These are phyloP conservation scores for Penicillium sp. DNA, from an alignment of 2,329 filamentous ascomycete species.

Conservation along the genomic window DNA sequence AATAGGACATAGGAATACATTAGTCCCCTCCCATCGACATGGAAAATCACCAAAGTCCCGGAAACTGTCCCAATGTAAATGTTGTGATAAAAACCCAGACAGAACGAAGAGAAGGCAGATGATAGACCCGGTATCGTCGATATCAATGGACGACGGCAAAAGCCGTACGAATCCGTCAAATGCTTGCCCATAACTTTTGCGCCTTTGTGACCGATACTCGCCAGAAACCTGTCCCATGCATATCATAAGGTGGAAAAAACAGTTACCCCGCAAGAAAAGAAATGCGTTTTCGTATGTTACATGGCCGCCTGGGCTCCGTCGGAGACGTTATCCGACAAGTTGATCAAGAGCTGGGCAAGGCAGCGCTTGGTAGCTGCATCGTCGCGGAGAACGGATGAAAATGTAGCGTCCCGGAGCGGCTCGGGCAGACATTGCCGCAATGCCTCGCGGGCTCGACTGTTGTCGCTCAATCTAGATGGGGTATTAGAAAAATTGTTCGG, in stretches of 20 bases:
- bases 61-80: conserved; percentile 26
- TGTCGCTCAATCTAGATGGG: conserved; percentile 78
- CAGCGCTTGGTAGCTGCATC: conserved; percentile 98
- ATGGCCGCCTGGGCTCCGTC: conserved; percentile 50
- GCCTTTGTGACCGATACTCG: conserved; percentile 45
- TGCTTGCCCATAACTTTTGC: conserved; percentile 37
- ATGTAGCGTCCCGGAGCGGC: conserved; percentile 97
- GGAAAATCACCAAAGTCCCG: conserved; percentile 27
- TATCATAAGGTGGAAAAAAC: conserved; percentile 41
- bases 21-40: conserved; percentile 27
- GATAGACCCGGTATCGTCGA: conserved; percentile 9
- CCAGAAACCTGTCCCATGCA: conserved; percentile 47
- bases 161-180: conserved; percentile 14
- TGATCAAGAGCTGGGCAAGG: conserved; percentile 94
- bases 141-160: conserved; percentile 15
- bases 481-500: neutral
- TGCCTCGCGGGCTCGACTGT: conserved; percentile 91
- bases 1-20: conserved; percentile 31
- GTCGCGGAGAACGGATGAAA: conserved; percentile 92
- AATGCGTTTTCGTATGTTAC: conserved; percentile 43
- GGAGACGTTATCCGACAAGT: conserved; percentile 86
- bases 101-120: conserved; percentile 22
- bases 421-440: conserved; percentile 95
- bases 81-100: conserved; percentile 20
- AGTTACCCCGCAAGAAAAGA: conserved; percentile 37